These are phyloP conservation scores for Lentinus polychrous DNA, from an alignment of 1,284 basidiomycete species.

Conservation along the genomic window DNA sequence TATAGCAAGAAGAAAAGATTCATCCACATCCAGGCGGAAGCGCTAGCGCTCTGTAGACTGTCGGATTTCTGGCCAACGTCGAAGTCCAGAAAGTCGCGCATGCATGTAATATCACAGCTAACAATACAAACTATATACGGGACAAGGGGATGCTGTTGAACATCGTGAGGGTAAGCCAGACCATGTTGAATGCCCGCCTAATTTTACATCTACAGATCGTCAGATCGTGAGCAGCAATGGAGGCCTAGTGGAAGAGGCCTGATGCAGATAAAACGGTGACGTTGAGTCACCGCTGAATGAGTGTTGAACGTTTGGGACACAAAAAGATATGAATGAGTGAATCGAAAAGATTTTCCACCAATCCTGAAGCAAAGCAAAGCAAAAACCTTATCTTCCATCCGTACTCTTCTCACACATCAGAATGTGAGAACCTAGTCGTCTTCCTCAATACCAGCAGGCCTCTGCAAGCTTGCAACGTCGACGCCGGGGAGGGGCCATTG, in stretches of 20 bases:
- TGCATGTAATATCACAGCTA: slow-evolving; percentile 1
- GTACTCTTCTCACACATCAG: not conserved
- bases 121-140: slow-evolving; percentile 5
- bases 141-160: slow-evolving; percentile 3
- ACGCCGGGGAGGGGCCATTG: slow-evolving; percentile 93
- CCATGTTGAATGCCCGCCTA: slow-evolving; percentile 41
- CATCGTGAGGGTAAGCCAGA: slow-evolving; percentile 17
- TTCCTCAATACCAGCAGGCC: slow-evolving; percentile 64
- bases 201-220: slow-evolving; percentile 22
- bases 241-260: not conserved
- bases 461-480: slow-evolving; percentile 55
- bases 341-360: not conserved
- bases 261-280: not conserved
- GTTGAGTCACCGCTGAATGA: slow-evolving; percentile 2
- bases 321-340: not conserved
- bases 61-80: not conserved
- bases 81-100: not conserved
- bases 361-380: not conserved
- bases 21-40: too few relatives aligned
- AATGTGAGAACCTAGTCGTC: slow-evolving; percentile 26
- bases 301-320: not conserved
- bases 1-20: too few relatives aligned
- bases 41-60: too few relatives aligned
- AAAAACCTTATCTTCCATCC: not conserved
- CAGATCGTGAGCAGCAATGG: not conserved